Evolutionary conservation across 2,329 filamentous ascomycete species (phyloP), one percentile per base, ranked within the genome.

Genomic region (Ambrosiella cleistominuta): DNA sequence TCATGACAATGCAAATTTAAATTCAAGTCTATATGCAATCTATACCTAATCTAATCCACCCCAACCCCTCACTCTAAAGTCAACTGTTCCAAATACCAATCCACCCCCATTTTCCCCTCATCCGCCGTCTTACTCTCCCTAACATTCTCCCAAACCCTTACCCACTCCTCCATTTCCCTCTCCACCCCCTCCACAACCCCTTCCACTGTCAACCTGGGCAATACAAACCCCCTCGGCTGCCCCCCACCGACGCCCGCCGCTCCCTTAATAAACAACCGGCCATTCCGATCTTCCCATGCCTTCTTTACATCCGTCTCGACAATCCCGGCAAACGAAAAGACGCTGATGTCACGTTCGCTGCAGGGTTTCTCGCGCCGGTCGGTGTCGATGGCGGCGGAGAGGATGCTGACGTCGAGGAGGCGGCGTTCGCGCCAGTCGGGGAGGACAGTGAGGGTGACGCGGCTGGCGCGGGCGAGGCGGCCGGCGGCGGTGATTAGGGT

Each of bases 321-420:
- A 4, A 64, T 64, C n/a, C 62, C 63, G n/a, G 74, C 51, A 0
- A 72, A 62, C 5, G 62, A 61, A 11, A 68, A 54, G 17, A 74
- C 58, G 13, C 69, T 66, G 7, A 63, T 62, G 56, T 72, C 59
- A 55, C 66, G 65, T 3, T 66, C 66, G 12, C 67, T 66, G 19
- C 63, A 64, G 17, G 76, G 64, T 58, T 74, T 70, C 38, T 64
- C 67, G 12, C 72, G 66, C 17, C 73, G 60, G 15, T 65, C 65
- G 5, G 68, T 66, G 13, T 64, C 64, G 4, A 64, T 65, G 15
- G 77, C 64, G 2, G 47, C 13, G 4, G 13, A 13, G 1, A 57
- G 38, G 11, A 42, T 7, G 37, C 38, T 38, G 3, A 56, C 13
- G 9, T 59, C 45, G n/a, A 59, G 13, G 38, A 44, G 9, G 12